phyloP scores from a whole-genome alignment of 495 filamentous ascomycete genomes.

The Echria macrotheca region DNA sequence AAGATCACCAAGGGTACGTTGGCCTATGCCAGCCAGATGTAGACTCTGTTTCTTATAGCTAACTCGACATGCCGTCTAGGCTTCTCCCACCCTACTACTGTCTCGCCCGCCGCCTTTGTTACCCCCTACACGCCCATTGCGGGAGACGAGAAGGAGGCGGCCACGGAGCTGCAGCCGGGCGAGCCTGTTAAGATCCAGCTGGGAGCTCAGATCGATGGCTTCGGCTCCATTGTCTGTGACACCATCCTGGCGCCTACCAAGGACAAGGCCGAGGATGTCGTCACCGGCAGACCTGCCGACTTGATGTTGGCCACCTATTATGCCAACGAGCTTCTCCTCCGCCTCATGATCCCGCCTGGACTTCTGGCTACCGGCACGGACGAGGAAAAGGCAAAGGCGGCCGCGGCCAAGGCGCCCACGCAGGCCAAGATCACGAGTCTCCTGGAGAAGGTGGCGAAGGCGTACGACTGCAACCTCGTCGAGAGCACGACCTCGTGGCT shows the following conservation, averaged over 20 bases:
- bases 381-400: slow-evolving; percentile 90
- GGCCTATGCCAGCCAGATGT: background rate
- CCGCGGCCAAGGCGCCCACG: slow-evolving; percentile 69
- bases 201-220: slow-evolving; percentile 95
- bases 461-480: slow-evolving; percentile 86
- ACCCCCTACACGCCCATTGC: slow-evolving; percentile 93
- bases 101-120: slow-evolving; percentile 90
- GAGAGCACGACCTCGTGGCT: slow-evolving; percentile 97
- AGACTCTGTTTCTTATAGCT: no score
- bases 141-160: slow-evolving; percentile 79
- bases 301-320: slow-evolving; percentile 88
- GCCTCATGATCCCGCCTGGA: slow-evolving; percentile 85
- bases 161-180: slow-evolving; percentile 66
- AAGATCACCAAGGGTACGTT: slow-evolving; percentile 80
- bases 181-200: slow-evolving; percentile 94
- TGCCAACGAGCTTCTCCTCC: slow-evolving; percentile 88
- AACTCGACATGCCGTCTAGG: slow-evolving; percentile 53
- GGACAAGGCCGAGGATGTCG: slow-evolving; percentile 49
- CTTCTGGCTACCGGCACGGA: slow-evolving; percentile 76
- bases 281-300: slow-evolving; percentile 73
- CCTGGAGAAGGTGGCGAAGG: slow-evolving; percentile 85
- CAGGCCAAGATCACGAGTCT: slow-evolving; percentile 79
- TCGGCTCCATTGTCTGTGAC: slow-evolving; percentile 94
- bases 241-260: slow-evolving; percentile 67
- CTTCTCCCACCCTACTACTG: slow-evolving; percentile 87